phyloP scores from a whole-genome alignment of 805 yeast species.

The Wickerhamomyces queroliae region DNA sequence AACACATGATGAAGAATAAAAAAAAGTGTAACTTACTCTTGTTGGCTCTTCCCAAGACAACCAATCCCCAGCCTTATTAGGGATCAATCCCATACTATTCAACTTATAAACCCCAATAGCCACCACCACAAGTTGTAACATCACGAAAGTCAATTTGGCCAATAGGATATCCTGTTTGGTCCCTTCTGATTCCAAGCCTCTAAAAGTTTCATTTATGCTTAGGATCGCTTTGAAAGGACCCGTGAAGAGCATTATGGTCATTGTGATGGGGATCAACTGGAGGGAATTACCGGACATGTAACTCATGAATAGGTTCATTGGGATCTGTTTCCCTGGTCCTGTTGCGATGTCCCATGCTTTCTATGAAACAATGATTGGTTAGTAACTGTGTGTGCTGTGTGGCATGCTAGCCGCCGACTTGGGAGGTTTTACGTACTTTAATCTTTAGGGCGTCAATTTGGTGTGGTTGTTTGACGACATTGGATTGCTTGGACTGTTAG shows the following conservation, averaged over 20 bases:
- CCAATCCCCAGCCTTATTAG: conserved; percentile 88
- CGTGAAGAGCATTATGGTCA: conserved; percentile 78
- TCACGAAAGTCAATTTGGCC: conserved; percentile 29
- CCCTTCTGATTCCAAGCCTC: conserved; percentile 33
- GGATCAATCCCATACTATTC: conserved; percentile 84
- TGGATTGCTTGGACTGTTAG: conserved; percentile 2
- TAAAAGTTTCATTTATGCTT: conserved; percentile 50
- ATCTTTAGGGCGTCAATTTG: conserved; percentile 11
- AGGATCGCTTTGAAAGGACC: conserved; percentile 73
- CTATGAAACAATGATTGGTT: conserved; percentile 21
- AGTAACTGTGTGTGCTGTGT: not conserved
- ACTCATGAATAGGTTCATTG: conserved; percentile 86
- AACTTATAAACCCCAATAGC: conserved; percentile 81
- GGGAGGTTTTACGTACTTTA: not conserved
- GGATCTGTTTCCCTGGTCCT: conserved; percentile 79
- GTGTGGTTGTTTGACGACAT: not conserved
- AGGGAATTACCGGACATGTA: conserved; percentile 90
- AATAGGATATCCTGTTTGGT: conserved; percentile 25
- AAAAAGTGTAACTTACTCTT: conserved; percentile 11
- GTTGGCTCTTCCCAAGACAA: conserved; percentile 67
- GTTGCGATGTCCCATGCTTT: conserved; percentile 86
- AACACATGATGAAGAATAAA: no score
- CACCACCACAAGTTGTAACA: conserved; percentile 48
- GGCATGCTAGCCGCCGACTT: not conserved
- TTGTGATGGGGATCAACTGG: conserved; percentile 86